phyloP scores from a whole-genome alignment of 2,329 filamentous ascomycete genomes.

The Cyphellophora attinorum region DNA sequence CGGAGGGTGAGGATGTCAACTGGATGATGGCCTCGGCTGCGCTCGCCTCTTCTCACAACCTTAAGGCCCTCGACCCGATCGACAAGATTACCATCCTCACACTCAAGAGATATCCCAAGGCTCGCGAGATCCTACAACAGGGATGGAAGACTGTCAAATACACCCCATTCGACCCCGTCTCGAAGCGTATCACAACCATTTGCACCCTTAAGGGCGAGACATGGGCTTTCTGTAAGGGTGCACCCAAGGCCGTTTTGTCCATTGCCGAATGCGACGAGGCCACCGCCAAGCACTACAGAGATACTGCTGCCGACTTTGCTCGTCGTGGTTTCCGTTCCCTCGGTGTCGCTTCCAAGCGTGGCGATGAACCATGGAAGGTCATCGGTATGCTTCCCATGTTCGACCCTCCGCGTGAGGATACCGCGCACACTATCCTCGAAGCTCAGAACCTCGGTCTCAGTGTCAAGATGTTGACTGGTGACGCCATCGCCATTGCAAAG shows the following conservation, averaged over 20 bases:
- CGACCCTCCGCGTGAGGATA: constrained; percentile 69
- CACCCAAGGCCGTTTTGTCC: constrained; percentile 64
- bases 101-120: constrained; percentile 66
- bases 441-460: constrained; percentile 66
- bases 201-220: constrained; percentile 60
- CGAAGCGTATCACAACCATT: constrained; percentile 66
- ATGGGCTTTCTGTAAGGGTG: constrained; percentile 68
- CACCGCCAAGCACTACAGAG: constrained; percentile 56
- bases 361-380: constrained; percentile 63
- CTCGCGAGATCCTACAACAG: constrained; percentile 63
- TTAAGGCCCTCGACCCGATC: constrained; percentile 69
- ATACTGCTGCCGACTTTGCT: constrained; percentile 66
- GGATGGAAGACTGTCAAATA: constrained; percentile 72
- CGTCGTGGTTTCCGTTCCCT: constrained; percentile 72
- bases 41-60: constrained; percentile 67
- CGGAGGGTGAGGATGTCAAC: constrained; percentile 68
- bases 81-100: constrained; percentile 72
- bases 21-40: constrained; percentile 79
- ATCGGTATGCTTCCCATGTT: constrained; percentile 73
- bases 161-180: constrained; percentile 69
- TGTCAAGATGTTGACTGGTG: constrained; percentile 76
- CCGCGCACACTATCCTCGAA: constrained; percentile 67
- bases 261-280: constrained; percentile 59
- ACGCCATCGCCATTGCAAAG: constrained; percentile 70
- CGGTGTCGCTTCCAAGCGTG: constrained; percentile 70